These are phyloP conservation scores for Debaryomyces coudertii DNA, from an alignment of 1,139 yeast species.

Conservation along the genomic window DNA sequence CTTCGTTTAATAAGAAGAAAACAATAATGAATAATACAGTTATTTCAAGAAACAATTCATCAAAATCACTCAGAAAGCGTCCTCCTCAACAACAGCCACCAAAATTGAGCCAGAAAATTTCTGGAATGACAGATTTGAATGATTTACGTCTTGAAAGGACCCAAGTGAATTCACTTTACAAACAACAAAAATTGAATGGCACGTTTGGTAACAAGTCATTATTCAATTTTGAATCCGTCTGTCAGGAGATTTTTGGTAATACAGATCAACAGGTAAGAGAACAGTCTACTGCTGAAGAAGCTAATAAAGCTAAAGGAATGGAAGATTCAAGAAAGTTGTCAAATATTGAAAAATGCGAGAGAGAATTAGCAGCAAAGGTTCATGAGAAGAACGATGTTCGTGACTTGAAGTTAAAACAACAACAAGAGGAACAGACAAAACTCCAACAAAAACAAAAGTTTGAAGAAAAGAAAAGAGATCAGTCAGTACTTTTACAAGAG, in stretches of 20 bases:
- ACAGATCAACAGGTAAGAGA: neutral
- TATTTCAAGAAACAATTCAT: slow-evolving; percentile 30
- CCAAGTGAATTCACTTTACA: slow-evolving; percentile 7
- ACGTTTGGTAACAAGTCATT: slow-evolving; percentile 29
- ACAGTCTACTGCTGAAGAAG: neutral
- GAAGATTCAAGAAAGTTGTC: slow-evolving; percentile 1
- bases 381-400: slow-evolving; percentile 33
- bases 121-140: slow-evolving; percentile 26
- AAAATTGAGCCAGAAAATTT: slow-evolving; percentile 26
- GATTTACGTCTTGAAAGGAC: slow-evolving; percentile 9
- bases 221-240: slow-evolving; percentile 34
- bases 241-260: slow-evolving; percentile 35
- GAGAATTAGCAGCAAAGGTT: slow-evolving; percentile 36
- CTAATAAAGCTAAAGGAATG: neutral
- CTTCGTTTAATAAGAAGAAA: slow-evolving; percentile 43
- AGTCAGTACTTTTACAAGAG: slow-evolving; percentile 27
- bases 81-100: slow-evolving; percentile 25
- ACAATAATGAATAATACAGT: slow-evolving; percentile 30
- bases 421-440: slow-evolving; percentile 13
- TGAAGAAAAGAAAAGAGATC: slow-evolving; percentile 17
- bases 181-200: slow-evolving; percentile 14
- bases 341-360: slow-evolving; percentile 27
- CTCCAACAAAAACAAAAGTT: slow-evolving; percentile 10
- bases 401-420: slow-evolving; percentile 24
- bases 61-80: slow-evolving; percentile 20